Base-by-base conservation (phyloP, 2,329 filamentous ascomycete genomes). In the Elsinoe perseae region DNA sequence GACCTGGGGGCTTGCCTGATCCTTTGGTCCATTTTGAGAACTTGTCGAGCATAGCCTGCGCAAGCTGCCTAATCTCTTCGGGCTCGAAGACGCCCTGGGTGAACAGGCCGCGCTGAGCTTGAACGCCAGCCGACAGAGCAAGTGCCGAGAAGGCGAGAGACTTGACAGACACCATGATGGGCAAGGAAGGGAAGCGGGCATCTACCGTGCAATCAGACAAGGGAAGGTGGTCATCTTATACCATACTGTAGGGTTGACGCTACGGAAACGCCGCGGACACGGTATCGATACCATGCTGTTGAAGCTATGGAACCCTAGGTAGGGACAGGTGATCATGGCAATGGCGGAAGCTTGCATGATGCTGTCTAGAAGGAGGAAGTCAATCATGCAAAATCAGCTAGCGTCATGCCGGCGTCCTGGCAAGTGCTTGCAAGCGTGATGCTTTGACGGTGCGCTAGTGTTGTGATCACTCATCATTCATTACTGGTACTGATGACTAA, bases 31-130 rank as follows among this genome's bases (percentile, higher is more conserved):
- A 50, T 12, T 36, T 50, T 21, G 46, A 36, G 28, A 50, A 50
- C 46, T 50, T 50, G 25, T 50, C 46, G 9, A 50, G 46, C 46
- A 50, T 50, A 21, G 46, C 46, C 46, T 36, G 14, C 16, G 46
- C 46, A 7, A 50, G 28, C 28, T 32, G 25, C 20, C 27, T 50
- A 28, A 50, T 50, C 18, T 50, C 46, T 18, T 50, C 46, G 55
- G 18, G 14, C 38, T 54, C 40, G 28, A 23, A 52, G 52, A 42
- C 46, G 54, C 58, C 44, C 48, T 36, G 23, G 52, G 56, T 32
- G 57, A 56, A 27, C 54, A 58, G 25, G 16, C 46, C 46, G n/a
- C 46, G 25, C 20, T 50, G 46, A n/a, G 46, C 46, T 20, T 50
- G 14, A n/a, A 50, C 46, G 18, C 46, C 46, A 7, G 28, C 46